Evolutionary conservation across 1,284 basidiomycete species (phyloP).

Genomic region (Tylopilus sp.): DNA sequence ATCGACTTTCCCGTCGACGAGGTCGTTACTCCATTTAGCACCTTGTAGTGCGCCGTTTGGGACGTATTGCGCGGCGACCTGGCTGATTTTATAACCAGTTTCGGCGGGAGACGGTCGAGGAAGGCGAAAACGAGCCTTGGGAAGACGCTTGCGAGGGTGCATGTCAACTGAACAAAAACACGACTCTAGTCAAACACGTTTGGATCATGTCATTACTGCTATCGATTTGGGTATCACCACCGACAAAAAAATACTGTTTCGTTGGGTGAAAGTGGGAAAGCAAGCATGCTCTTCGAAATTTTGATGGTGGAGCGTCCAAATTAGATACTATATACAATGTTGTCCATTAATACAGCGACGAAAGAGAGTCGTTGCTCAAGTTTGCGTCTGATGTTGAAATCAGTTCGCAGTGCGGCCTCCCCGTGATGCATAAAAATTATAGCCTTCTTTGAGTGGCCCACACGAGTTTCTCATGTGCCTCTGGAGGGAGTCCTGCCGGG

Average conservation of each 20-base stretch:
- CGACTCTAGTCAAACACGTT: not conserved
- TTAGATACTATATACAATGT: not conserved
- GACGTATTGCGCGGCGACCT: constrained; percentile 88
- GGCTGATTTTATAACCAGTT: constrained; percentile 90
- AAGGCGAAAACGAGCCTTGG: constrained; percentile 62
- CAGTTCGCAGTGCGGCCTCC: not conserved
- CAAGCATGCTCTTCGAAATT: too few species aligned
- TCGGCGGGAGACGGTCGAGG: constrained; percentile 51
- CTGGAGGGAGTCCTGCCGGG: constrained; percentile 31
- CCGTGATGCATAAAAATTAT: not conserved
- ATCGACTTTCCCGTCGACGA: constrained; percentile 36
- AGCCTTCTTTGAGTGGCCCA: not conserved
- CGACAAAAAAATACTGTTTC: not conserved
- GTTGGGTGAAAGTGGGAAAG: too few species aligned
- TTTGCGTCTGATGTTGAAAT: not conserved
- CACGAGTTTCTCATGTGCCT: constrained; percentile 26
- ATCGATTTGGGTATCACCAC: not conserved
- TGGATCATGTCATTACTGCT: not conserved
- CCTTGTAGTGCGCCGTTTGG: constrained; percentile 61
- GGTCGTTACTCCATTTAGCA: constrained; percentile 34
- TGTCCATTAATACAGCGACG: not conserved
- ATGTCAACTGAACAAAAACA: not conserved
- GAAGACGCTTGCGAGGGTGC: constrained; percentile 26
- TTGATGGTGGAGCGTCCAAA: not conserved
- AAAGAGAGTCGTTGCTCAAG: too few species aligned